Conservation (phyloP, 371 early-diverging fungal genomes). For the Entomophthora muscae region DNA sequence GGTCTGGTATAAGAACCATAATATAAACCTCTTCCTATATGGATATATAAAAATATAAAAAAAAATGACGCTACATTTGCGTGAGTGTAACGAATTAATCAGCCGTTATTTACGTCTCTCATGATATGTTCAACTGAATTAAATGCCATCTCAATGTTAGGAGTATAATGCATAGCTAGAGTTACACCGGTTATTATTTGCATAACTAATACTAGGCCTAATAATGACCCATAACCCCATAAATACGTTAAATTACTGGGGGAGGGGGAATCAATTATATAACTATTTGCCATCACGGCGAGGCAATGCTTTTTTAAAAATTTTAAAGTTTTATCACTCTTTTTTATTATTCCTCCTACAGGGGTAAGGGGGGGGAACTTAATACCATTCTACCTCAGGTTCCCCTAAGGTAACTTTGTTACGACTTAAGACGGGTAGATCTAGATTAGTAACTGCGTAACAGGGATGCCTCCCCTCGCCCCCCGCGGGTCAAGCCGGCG, state of each 20-base stretch:
- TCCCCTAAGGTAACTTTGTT: conserved; percentile 10
- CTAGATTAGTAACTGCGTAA: too few species aligned
- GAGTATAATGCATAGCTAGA: conserved; percentile 31
- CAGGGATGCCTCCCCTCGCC: too few species aligned
- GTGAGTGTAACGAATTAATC: conserved; percentile 35
- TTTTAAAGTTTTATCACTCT: conserved; percentile 16
- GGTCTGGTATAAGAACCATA: conserved; percentile 38
- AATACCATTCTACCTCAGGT: conserved; percentile 8
- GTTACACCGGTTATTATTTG: conserved; percentile 35
- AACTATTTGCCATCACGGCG: conserved; percentile 35
- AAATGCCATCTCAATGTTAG: conserved; percentile 24
- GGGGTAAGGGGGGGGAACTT: background rate
- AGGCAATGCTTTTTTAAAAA: conserved; percentile 31
- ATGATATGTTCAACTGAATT: conserved; percentile 23
- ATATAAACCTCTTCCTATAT: conserved; percentile 35
- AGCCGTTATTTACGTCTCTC: conserved; percentile 40
- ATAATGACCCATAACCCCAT: conserved; percentile 42
- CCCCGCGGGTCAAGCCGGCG: too few species aligned
- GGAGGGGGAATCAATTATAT: conserved; percentile 37
- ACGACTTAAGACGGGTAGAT: conserved; percentile 10
- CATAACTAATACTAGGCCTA: conserved; percentile 32
- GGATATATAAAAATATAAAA: conserved; percentile 35
- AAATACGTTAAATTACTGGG: conserved; percentile 37
- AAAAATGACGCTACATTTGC: conserved; percentile 39
- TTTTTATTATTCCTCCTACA: conserved; percentile 9